Base-by-base conservation (phyloP, 768 basidiomycete species). In the Kwoniella botswanensis region DNA sequence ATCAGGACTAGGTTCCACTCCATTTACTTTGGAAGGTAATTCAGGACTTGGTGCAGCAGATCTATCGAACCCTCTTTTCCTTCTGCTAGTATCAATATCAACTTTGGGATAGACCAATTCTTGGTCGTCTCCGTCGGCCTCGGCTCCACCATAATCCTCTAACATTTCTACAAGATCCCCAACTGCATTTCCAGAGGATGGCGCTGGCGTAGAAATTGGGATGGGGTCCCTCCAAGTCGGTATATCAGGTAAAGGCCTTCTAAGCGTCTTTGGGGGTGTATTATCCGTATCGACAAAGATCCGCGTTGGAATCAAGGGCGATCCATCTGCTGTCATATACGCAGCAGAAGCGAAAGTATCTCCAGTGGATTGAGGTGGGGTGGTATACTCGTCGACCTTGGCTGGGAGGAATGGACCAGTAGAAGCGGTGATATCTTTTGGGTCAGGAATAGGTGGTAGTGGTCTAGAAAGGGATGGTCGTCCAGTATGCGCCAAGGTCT, bases 1-100 rank as follows among this genome's bases (percentile, higher is more conserved):
- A 22, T 65, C 41, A 13, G 56, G 62, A 29, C 21, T 43, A 24
- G 55, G 56, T 26, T 68, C 60, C 6, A 55, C 26, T n/a, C 26
- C 64, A 1, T 65, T 42, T 22, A 12, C 13, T 22, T 42, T n/a
- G 54, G 59, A 15, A 52, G 63, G 62, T 24, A 66, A 22, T 35
- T 66, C 65, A 5, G 65, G 65, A 41, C 65, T 66, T 15, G 65
- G 65, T 43, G 65, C 60, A 6, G 67, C 67, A 22, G 67, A 68
- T 41, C 67, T 59, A 26, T 52, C 17, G 41, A 68, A 68, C 5
- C 42, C 57, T 15, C 54, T 12, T 57, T 6, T 9, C 52, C 22
- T 12, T 43, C n/a, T 9, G 41, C 42, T 42, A 12, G 44, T 5
- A 26, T 44, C 59, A 17, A 57, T 44, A 21, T 57, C 29, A 3